Conservation (phyloP, 257 asterid genomes). For the Ocimum tenuiflorum region DNA sequence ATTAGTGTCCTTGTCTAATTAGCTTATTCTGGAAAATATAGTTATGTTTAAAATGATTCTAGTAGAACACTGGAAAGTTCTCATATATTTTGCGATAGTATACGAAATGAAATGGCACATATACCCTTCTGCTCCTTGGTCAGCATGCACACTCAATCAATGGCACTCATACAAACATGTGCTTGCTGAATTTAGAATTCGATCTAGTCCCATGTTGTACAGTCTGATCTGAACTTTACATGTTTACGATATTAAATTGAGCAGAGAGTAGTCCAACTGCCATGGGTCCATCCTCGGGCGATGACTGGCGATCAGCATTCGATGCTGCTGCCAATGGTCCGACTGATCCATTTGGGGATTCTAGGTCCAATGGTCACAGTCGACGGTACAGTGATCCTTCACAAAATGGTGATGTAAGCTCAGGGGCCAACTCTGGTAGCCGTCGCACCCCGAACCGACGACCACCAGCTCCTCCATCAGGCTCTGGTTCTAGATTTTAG, state of each 20-base stretch:
- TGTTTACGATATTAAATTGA: constrained; percentile 4
- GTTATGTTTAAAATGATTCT: too few species aligned
- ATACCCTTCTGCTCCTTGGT: too few species aligned
- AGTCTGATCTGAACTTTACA: neutral
- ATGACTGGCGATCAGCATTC: constrained; percentile 94
- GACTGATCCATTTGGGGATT: constrained; percentile 38
- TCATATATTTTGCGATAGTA: too few species aligned
- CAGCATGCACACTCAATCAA: too few species aligned
- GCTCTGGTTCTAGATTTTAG: constrained; percentile 64
- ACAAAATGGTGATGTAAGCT: constrained; percentile 60
- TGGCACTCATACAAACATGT: too few species aligned
- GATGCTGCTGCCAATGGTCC: constrained; percentile 78
- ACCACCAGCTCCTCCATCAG: constrained; percentile 94
- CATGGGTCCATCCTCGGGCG: constrained; percentile 63
- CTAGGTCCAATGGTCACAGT: constrained; percentile 64
- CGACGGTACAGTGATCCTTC: constrained; percentile 70
- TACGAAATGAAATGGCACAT: too few species aligned
- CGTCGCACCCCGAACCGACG: constrained; percentile 85
- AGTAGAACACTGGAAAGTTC: too few species aligned
- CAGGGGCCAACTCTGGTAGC: constrained; percentile 51
- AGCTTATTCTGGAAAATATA: too few species aligned
- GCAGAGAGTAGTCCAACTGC: constrained; percentile 81
- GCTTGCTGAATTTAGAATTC: neutral
- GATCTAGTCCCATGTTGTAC: neutral
- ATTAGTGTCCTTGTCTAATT: too few species aligned